phyloP scores from a whole-genome alignment of 257 asterid genomes.

The Lavandula angustifolia region DNA sequence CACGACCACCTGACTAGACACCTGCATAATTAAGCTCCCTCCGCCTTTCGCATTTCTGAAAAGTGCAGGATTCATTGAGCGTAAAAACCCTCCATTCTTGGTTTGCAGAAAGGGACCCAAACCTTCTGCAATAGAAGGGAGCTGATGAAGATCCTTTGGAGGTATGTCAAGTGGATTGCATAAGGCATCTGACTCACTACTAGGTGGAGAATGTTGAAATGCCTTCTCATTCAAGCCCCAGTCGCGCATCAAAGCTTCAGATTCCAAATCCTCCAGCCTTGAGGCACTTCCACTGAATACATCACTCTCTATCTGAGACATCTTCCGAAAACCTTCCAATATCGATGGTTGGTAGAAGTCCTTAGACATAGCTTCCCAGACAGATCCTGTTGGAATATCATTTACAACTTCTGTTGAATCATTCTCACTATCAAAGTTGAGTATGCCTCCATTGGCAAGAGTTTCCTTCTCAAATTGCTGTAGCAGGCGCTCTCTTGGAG shows the following conservation, averaged over 20 bases:
- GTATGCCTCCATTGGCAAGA: slow-evolving; percentile 67
- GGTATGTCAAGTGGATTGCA: slow-evolving; percentile 58
- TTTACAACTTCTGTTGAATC: slow-evolving; percentile 36
- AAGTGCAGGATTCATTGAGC: slow-evolving; percentile 86
- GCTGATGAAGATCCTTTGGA: slow-evolving; percentile 53
- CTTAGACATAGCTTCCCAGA: slow-evolving; percentile 47
- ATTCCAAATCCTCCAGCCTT: slow-evolving; percentile 73
- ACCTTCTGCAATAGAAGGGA: slow-evolving; percentile 78
- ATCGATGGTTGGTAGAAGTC: slow-evolving; percentile 39
- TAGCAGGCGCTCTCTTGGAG: slow-evolving; percentile 85
- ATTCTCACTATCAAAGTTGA: slow-evolving; percentile 54
- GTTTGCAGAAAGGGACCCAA: slow-evolving; percentile 77
- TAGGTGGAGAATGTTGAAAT: slow-evolving; percentile 71
- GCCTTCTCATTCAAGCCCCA: slow-evolving; percentile 77
- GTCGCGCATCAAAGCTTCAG: slow-evolving; percentile 78
- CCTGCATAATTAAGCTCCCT: slow-evolving; percentile 92
- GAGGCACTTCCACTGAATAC: slow-evolving; percentile 49
- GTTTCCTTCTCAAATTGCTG: slow-evolving; percentile 86
- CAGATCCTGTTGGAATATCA: slow-evolving; percentile 46
- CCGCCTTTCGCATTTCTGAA: slow-evolving; percentile 61
- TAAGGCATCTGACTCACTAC: slow-evolving; percentile 48
- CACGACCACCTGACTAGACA: slow-evolving; percentile 83
- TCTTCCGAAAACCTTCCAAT: slow-evolving; percentile 37
- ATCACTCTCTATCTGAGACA: slow-evolving; percentile 45
- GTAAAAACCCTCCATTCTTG: slow-evolving; percentile 77